Evolutionary conservation across 306 rosid genomes (phyloP).

Genomic region (Quercus variabilis): DNA sequence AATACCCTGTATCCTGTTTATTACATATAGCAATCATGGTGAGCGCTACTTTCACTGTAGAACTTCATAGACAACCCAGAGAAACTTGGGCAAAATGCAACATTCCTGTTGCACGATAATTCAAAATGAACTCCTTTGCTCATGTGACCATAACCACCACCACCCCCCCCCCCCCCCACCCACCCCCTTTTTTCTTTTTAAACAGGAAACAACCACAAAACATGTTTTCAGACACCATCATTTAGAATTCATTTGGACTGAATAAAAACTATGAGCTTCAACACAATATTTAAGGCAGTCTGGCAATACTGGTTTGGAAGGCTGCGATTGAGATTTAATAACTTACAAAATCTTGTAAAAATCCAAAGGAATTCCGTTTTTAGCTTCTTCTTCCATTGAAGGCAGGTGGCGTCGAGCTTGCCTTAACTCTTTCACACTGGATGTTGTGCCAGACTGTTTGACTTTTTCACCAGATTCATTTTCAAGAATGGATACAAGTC

Average conservation of each 20-base stretch:
- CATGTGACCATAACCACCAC: not conserved
- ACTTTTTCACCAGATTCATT: conserved; percentile 54
- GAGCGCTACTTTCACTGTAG: not conserved
- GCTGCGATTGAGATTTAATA: conserved; percentile 7
- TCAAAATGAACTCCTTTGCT: not conserved
- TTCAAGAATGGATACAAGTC: conserved; percentile 54
- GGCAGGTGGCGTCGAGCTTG: conserved; percentile 53
- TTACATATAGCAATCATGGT: not conserved
- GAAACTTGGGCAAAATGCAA: not conserved
- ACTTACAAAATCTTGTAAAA: conserved; percentile 89
- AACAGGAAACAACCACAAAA: not conserved
- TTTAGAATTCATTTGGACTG: not conserved
- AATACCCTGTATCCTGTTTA: not conserved
- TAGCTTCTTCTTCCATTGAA: conserved; percentile 67
- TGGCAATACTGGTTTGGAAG: not conserved
- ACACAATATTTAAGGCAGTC: not conserved
- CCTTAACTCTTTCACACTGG: conserved; percentile 57
- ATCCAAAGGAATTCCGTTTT: conserved; percentile 59
- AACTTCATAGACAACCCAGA: not conserved
- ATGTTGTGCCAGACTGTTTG: conserved; percentile 41
- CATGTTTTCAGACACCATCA: not conserved
- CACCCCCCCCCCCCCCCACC: not conserved
- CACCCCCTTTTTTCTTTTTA: not conserved
- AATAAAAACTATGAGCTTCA: not conserved
- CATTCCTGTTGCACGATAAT: not conserved